These are phyloP conservation scores for Amphicarpaea edgeworthii DNA, from an alignment of 306 rosid genomes.

Conservation along the genomic window DNA sequence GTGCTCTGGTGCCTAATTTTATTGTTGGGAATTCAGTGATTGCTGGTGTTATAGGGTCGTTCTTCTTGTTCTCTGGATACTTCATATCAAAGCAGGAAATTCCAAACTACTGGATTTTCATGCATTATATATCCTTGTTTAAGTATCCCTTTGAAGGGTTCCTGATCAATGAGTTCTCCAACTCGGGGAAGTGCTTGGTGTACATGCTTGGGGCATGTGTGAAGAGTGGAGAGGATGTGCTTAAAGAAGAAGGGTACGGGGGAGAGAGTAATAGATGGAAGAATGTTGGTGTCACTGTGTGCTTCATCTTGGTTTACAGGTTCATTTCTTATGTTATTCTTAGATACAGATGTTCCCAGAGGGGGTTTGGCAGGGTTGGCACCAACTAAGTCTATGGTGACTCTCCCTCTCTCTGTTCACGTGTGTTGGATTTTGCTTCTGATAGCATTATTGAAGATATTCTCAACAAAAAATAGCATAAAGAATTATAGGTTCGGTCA, in stretches of 20 bases:
- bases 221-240: constrained; percentile 71
- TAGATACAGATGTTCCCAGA: constrained; percentile 76
- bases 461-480: constrained; percentile 44
- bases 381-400: constrained; percentile 48
- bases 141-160: constrained; percentile 98
- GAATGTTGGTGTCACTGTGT: constrained; percentile 77
- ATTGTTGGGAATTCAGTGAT: constrained; percentile 92
- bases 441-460: constrained; percentile 53
- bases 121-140: constrained; percentile 88
- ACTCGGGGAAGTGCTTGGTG: constrained; percentile 84
- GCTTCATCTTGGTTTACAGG: constrained; percentile 89
- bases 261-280: constrained; percentile 81
- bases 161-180: constrained; percentile 85
- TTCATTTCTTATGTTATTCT: constrained; percentile 89
- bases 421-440: constrained; percentile 61
- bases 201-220: constrained; percentile 74
- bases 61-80: constrained; percentile 93
- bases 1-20: constrained; percentile 92
- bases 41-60: constrained; percentile 90
- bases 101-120: constrained; percentile 87
- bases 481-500: constrained; percentile 44
- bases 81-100: constrained; percentile 82
- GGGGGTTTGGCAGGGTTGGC: constrained; percentile 51
- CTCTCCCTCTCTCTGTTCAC: constrained; percentile 51
- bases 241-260: constrained; percentile 83